A percentile compares a stretch with the other conserved stretches of the same genome.
Conservation (phyloP, 176 grass and related monocot genomes). For the Tillandsia leiboldiana region DNA sequence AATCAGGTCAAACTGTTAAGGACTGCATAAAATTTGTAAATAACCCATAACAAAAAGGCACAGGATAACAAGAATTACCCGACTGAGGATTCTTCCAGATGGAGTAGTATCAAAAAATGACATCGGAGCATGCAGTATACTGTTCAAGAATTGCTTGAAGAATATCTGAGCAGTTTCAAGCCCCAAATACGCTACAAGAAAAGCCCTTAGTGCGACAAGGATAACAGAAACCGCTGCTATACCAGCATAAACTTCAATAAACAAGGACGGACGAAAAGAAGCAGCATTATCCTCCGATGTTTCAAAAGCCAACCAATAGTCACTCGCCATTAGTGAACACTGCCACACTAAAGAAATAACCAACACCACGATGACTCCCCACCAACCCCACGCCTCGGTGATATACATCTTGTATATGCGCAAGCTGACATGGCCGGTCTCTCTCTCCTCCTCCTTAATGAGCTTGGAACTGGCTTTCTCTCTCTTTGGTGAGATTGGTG, state of each 20-base stretch:
- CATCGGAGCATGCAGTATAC: constrained; percentile 93
- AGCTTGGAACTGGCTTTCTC: constrained; percentile 64
- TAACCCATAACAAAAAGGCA: neutral
- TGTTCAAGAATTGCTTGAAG: constrained; percentile 79
- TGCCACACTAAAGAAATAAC: constrained; percentile 47
- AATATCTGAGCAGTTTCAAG: constrained; percentile 65
- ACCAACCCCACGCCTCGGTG: constrained; percentile 85
- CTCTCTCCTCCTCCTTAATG: constrained; percentile 81
- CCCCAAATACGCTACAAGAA: constrained; percentile 61
- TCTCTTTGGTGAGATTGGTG: constrained; percentile 28
- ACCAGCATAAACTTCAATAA: constrained; percentile 58
- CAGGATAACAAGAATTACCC: constrained; percentile 32
- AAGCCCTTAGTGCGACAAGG: constrained; percentile 37
- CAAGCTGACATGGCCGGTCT: constrained; percentile 65
- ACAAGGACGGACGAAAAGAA: constrained; percentile 39
- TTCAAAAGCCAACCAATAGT: constrained; percentile 87
- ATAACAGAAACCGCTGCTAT: constrained; percentile 39
- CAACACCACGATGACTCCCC: constrained; percentile 42
- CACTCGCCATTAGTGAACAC: constrained; percentile 53
- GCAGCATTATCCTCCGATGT: constrained; percentile 40
- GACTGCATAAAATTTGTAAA: too few species aligned
- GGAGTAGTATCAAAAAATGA: constrained; percentile 95
- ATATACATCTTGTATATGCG: constrained; percentile 72
- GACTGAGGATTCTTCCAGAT: constrained; percentile 88
- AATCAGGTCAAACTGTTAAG: too few species aligned